Conservation (phyloP, 306 rosid genomes). For the Fagus crenata region DNA sequence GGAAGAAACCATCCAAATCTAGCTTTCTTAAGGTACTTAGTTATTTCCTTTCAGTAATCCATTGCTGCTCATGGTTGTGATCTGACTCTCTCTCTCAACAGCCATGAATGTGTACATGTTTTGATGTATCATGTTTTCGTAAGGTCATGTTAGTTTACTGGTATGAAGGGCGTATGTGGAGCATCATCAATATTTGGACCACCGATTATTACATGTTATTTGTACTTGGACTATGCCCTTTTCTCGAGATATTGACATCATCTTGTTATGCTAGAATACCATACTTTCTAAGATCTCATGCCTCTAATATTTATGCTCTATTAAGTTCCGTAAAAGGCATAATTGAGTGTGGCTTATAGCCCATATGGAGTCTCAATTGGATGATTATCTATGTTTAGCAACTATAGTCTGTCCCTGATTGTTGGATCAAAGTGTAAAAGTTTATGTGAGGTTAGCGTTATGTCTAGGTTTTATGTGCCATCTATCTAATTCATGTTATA, state of each 20-base stretch:
- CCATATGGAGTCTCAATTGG: background rate
- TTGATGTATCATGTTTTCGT: background rate
- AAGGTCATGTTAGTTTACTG: background rate
- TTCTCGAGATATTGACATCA: background rate
- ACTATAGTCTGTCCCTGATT: background rate
- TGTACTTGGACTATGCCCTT: background rate
- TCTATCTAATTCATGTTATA: background rate
- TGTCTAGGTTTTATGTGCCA: background rate
- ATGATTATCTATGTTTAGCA: background rate
- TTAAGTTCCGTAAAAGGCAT: background rate
- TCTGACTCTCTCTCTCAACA: conserved; percentile 35
- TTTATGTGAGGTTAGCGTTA: background rate
- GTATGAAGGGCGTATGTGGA: background rate
- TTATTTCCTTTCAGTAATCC: background rate
- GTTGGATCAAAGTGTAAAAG: background rate
- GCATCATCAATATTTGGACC: background rate
- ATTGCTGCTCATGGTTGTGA: background rate
- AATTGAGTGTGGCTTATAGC: background rate
- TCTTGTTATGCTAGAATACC: background rate
- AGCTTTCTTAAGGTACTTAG: conserved; percentile 31
- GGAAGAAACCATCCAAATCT: conserved; percentile 78
- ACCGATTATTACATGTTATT: background rate
- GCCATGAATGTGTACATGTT: background rate
- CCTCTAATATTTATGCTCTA: background rate
- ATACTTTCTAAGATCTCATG: background rate